Conservation (phyloP, 495 filamentous ascomycete genomes). For the Aspergillus homomorphus region DNA sequence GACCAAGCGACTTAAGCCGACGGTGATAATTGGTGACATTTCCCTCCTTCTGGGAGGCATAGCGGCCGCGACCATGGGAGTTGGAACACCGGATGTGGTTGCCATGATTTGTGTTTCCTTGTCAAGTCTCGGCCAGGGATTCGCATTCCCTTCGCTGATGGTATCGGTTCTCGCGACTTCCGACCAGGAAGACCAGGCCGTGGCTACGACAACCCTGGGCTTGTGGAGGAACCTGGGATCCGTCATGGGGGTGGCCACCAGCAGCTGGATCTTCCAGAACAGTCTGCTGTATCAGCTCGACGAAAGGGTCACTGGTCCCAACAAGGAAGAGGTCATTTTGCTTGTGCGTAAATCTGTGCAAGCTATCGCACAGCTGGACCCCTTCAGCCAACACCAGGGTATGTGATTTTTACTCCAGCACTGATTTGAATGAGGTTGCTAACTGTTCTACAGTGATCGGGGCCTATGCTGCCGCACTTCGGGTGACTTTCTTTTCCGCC, state of each 20-base stretch:
- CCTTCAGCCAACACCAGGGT: slow-evolving; percentile 52
- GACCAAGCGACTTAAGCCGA: slow-evolving; percentile 60
- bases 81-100: slow-evolving; percentile 52
- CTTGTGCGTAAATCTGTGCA: slow-evolving; percentile 54
- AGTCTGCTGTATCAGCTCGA: slow-evolving; percentile 58
- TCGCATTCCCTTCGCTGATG: slow-evolving; percentile 61
- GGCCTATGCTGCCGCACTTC: slow-evolving; percentile 57
- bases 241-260: slow-evolving; percentile 68
- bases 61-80: slow-evolving; percentile 48
- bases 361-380: slow-evolving; percentile 46
- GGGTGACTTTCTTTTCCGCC: slow-evolving; percentile 52
- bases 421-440: slow-evolving; percentile 1
- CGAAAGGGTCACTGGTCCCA: slow-evolving; percentile 50
- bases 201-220: slow-evolving; percentile 67
- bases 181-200: slow-evolving; percentile 67
- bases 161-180: slow-evolving; percentile 66
- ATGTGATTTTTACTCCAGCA: slow-evolving; percentile 7
- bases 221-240: slow-evolving; percentile 66
- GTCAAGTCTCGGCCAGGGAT: slow-evolving; percentile 60
- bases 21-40: slow-evolving; percentile 55
- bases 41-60: slow-evolving; percentile 54
- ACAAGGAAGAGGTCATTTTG: slow-evolving; percentile 50
- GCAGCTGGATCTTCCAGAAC: slow-evolving; percentile 75
- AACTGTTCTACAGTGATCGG: slow-evolving; percentile 48
- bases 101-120: slow-evolving; percentile 64